Evolutionary conservation across 768 basidiomycete species (phyloP), one percentile per base, ranked within the genome.

Genomic region (Russula ochroleuca): DNA sequence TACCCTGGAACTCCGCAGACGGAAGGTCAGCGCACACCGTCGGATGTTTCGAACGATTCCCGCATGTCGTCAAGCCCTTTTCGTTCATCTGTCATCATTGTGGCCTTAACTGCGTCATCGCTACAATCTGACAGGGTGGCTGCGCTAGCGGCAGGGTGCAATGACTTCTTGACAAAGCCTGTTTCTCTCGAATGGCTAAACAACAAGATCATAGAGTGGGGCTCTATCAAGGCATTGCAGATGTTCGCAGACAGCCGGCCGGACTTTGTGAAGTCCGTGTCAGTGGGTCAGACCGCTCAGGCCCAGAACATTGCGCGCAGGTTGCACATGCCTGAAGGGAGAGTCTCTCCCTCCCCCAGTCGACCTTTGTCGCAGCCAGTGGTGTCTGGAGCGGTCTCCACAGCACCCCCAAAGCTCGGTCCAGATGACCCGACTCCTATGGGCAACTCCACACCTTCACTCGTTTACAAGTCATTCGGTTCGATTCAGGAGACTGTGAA

Each of bases 121-220:
- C 80, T 96, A n/a, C 90, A 94, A 72, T 87, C 85, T 65, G 97
- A 99, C 79, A 87, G 97, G 78, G 92, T 98, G 52, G 88, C 88
- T 21, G 97, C 97, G n/a, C 86, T 99, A 43, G 95, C 92, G 5
- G 97, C 97, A 2, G 97, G 97, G 7, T 99, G 97, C 77, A 98
- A 99, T 70, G 97, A 99, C 74, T 99, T 98, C 76, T 75, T 99
- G 54, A 98, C 95, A 47, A 99, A 99, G 71, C 97, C 97, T 0
- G 96, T 99, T 35, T 93, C 92, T 8, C 79, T 97, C 33, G 80
- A 88, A 50, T 99, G 97, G 97, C 79, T 99, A 57, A 94, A 98
- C 73, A 92, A 87, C 78, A 99, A 99, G 79, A 95, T 98, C 72
- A 92, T 96, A 65, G 97, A 99, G 74, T 99, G 97, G 97, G 97